Evolutionary conservation across 202 grass and related monocot genomes (phyloP).

Genomic region (Thinopyrum obtusiflorum): DNA sequence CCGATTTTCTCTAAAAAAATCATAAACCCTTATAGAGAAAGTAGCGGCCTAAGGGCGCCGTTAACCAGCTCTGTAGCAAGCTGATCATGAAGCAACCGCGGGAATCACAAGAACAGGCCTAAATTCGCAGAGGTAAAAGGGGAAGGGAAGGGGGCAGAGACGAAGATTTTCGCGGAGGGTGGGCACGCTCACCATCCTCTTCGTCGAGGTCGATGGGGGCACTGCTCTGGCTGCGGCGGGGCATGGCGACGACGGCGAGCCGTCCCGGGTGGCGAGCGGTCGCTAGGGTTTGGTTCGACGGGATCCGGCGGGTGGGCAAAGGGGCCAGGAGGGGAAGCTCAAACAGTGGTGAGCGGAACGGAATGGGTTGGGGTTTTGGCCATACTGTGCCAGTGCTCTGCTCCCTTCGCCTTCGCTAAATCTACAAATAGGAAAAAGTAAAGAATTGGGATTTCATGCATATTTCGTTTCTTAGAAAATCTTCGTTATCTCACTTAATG

Average conservation of each 20-base stretch:
- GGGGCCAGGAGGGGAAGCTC: background rate
- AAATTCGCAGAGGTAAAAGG: no score
- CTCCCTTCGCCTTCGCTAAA: no score
- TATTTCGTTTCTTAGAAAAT: no score
- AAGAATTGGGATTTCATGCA: no score
- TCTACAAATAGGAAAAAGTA: no score
- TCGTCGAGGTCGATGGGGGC: conserved; percentile 37
- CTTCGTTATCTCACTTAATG: no score
- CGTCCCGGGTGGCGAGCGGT: background rate
- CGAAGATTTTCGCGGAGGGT: background rate
- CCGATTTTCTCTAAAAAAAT: background rate
- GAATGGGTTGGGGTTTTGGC: background rate
- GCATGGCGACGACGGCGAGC: conserved; percentile 1
- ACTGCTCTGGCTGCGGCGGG: background rate
- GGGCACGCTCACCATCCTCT: conserved; percentile 21
- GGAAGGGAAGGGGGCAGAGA: no score
- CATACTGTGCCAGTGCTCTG: no score
- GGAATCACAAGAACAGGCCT: background rate
- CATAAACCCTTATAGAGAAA: background rate
- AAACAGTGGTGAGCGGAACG: background rate
- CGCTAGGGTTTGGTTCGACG: conserved; percentile 11
- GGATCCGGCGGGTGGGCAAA: conserved; percentile 12
- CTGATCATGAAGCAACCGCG: background rate
- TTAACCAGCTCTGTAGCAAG: background rate
- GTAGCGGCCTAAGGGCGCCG: background rate